Conservation (phyloP, 2,329 filamentous ascomycete species). For the Penicillium janthinellum region DNA sequence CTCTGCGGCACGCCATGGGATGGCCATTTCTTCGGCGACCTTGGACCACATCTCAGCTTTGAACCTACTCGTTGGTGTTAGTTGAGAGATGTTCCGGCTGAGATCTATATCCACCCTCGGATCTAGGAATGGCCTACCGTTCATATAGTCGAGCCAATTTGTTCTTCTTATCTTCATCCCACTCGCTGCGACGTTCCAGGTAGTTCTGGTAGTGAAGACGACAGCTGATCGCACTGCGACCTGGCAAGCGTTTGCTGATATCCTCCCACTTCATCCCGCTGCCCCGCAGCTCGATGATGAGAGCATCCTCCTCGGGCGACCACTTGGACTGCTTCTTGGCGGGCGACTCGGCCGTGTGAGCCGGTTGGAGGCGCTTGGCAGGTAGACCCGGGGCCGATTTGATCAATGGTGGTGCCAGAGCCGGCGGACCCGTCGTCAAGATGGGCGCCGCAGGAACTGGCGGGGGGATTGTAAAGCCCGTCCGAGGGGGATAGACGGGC, state of each 20-base stretch:
- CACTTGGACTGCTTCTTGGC: conserved; percentile 97
- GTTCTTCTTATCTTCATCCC: conserved; percentile 97
- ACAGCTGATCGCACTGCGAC: conserved; percentile 90
- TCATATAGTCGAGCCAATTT: conserved; percentile 93
- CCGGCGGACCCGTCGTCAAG: conserved; percentile 23
- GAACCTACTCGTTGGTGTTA: conserved; percentile 63
- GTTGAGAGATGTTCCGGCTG: not conserved
- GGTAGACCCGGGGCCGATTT: conserved; percentile 36
- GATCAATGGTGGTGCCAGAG: conserved; percentile 29
- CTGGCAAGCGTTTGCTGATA: conserved; percentile 87
- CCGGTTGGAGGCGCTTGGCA: conserved; percentile 48
- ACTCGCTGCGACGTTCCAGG: conserved; percentile 86
- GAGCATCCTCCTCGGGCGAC: conserved; percentile 88
- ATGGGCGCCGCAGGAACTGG: conserved; percentile 34
- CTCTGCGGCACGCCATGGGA: conserved; percentile 93
- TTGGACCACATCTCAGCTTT: conserved; percentile 98
- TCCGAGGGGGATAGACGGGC: conserved; percentile 37
- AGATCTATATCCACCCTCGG: not conserved
- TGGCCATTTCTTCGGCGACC: conserved; percentile 89
- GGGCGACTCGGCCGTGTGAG: conserved; percentile 61
- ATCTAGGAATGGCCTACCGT: conserved; percentile 62
- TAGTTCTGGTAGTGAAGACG: conserved; percentile 97
- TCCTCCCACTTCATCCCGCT: conserved; percentile 99
- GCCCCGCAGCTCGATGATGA: conserved; percentile 88
- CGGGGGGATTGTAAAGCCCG: conserved; percentile 21